Evolutionary conservation across 1,284 basidiomycete genomes (phyloP).

Genomic region (Afroboletus lepidellus): DNA sequence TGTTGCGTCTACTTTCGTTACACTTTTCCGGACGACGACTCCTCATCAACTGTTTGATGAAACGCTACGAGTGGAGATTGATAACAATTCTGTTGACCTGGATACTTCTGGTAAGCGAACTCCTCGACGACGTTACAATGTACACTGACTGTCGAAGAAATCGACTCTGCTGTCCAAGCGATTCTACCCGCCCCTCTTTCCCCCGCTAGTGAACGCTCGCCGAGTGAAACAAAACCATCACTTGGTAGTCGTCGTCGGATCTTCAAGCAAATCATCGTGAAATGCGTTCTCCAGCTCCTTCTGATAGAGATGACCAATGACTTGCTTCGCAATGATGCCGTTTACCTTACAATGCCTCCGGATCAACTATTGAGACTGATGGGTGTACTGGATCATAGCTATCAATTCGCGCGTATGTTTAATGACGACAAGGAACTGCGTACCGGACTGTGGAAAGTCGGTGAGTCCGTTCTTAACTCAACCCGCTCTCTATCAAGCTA

Average conservation of each 20-base stretch:
- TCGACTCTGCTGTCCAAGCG: constrained; percentile 60
- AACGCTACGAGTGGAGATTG: constrained; percentile 77
- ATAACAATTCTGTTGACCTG: constrained; percentile 55
- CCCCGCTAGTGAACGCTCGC: constrained; percentile 54
- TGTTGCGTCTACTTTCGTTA: constrained; percentile 91
- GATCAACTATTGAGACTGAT: constrained; percentile 91
- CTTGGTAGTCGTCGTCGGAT: constrained; percentile 79
- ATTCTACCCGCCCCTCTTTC: constrained; percentile 81
- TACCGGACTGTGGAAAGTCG: constrained; percentile 98
- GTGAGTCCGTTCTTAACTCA: constrained; percentile 48
- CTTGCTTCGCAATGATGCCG: constrained; percentile 86
- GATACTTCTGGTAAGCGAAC: constrained; percentile 49
- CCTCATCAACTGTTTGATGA: constrained; percentile 98
- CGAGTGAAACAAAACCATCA: constrained; percentile 48
- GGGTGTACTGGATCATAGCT: constrained; percentile 93
- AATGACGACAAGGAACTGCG: constrained; percentile 98
- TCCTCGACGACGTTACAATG: neutral
- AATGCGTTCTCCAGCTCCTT: constrained; percentile 96
- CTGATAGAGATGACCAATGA: constrained; percentile 98
- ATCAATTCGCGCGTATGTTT: constrained; percentile 95
- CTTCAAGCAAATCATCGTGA: constrained; percentile 99
- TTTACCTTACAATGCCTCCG: constrained; percentile 94
- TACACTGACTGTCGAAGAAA: constrained; percentile 12
- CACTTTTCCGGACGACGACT: constrained; percentile 95
- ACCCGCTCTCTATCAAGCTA: constrained; percentile 1